Evolutionary conservation across 2,329 filamentous ascomycete genomes (phyloP).

Genomic region (Domatiomyces globalis): DNA sequence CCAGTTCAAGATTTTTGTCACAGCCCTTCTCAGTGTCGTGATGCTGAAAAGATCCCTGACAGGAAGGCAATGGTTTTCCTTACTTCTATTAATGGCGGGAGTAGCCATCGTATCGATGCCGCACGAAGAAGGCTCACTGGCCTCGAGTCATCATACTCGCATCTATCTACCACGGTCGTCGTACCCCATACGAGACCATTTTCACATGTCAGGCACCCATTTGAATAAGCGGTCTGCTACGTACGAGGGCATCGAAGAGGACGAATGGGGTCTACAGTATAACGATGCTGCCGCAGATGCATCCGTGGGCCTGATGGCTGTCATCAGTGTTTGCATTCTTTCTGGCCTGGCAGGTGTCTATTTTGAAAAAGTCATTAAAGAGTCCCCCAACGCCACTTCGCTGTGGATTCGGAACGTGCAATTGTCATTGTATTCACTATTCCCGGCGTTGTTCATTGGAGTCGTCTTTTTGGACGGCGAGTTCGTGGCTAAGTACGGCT

Average conservation of each 20-base stretch:
- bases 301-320: slow-evolving; percentile 63
- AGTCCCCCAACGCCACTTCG: slow-evolving; percentile 59
- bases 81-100: slow-evolving; percentile 65
- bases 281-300: slow-evolving; percentile 54
- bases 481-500: slow-evolving; percentile 68
- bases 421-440: slow-evolving; percentile 83
- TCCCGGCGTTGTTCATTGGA: slow-evolving; percentile 74
- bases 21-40: slow-evolving; percentile 70
- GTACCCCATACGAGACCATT: slow-evolving; percentile 57
- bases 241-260: slow-evolving; percentile 70
- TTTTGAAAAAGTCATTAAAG: slow-evolving; percentile 71
- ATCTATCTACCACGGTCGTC: slow-evolving; percentile 64
- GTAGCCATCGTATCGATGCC: slow-evolving; percentile 78
- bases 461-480: slow-evolving; percentile 77
- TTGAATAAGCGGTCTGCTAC: slow-evolving; percentile 64
- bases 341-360: slow-evolving; percentile 67
- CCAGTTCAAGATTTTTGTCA: slow-evolving; percentile 86
- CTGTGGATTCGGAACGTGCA: slow-evolving; percentile 94
- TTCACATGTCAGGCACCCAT: slow-evolving; percentile 34
- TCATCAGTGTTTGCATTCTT: slow-evolving; percentile 60
- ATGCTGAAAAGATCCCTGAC: slow-evolving; percentile 60
- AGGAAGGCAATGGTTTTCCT: slow-evolving; percentile 61
- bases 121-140: slow-evolving; percentile 42
- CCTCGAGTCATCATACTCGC: slow-evolving; percentile 41
- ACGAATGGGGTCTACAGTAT: slow-evolving; percentile 30